phyloP scores from a whole-genome alignment of 805 yeast species.

The Cyberlindnera lachancei region DNA sequence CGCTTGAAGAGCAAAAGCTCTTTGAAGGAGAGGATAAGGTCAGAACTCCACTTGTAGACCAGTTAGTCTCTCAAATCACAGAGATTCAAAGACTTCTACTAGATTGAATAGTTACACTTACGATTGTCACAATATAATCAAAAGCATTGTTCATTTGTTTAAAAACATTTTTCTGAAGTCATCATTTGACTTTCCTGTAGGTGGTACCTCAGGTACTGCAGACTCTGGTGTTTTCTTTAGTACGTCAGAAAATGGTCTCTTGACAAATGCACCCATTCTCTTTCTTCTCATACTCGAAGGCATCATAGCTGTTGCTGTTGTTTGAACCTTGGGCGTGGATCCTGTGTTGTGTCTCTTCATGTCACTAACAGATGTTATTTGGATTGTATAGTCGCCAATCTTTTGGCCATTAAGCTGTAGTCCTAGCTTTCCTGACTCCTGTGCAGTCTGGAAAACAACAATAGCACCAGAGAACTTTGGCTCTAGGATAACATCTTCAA shows the following conservation, averaged over 20 bases:
- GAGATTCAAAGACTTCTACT: conserved; percentile 38
- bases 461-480: conserved; percentile 43
- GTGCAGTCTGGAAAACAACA: conserved; percentile 35
- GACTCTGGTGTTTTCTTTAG: neutral
- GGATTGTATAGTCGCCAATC: conserved; percentile 28
- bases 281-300: conserved; percentile 10
- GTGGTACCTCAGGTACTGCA: neutral
- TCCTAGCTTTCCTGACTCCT: conserved; percentile 45
- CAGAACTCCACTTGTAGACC: conserved; percentile 35
- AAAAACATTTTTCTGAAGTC: conserved; percentile 22
- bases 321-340: neutral
- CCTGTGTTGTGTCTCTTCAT: conserved; percentile 19
- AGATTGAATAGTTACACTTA: neutral
- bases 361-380: conserved; percentile 28
- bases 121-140: neutral
- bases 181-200: conserved; percentile 13
- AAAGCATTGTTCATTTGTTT: conserved; percentile 7
- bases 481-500: conserved; percentile 36
- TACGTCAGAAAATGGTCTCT: neutral
- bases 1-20: conserved; percentile 55
- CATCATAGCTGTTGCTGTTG: conserved; percentile 1
- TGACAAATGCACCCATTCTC: neutral
- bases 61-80: conserved; percentile 41
- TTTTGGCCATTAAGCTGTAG: conserved; percentile 33
- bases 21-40: conserved; percentile 41